Base-by-base conservation (phyloP, 1,284 basidiomycete species). In the Apiotrichum porosum region DNA sequence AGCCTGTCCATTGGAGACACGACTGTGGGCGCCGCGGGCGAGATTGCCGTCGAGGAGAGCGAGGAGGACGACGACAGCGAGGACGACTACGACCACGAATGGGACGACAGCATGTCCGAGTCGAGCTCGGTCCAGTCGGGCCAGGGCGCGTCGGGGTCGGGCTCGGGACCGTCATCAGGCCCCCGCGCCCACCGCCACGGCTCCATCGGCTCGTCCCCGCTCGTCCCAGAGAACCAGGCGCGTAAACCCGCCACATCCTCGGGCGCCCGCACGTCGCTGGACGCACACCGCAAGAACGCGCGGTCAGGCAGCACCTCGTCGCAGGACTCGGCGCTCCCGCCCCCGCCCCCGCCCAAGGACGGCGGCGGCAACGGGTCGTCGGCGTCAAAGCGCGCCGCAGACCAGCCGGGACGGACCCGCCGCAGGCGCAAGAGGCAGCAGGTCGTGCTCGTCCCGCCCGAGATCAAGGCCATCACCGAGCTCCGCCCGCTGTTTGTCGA, bases 401-500 rank as follows among this genome's bases (percentile, higher is more conserved):
- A 21, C 9, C 18, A 12, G 8, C 37, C 17, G 24, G 22, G 36
- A 19, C 34, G 42, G 33, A 28, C 14, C 17, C 24, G 33, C 42
- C 39, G 52, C 38, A 31, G 18, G 28, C 37, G 37, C 24, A 51
- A 47, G 34, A 42, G 32, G 5, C 9, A 15, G 14, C 18, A 72
- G 36, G 69, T 76, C 2, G 68, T 77, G 35, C 72, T 88, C 34
- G 80, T 82, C 56, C 81, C 85, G 41, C 94, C 94, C 1, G 82
- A 88, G 50, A 76, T 97, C 43, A 76, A 78, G 49, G 79, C 85
- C 57, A 81, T 95, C 49, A 83, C 86, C 19, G 79, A 82, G 52
- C 68, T 97, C 21, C 75, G 92, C 30, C 88, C 91, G 1, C 62
- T 97, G 23, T 95, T 95, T 67, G 80, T 86, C 38, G 92, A 95